These are phyloP conservation scores for Dothideomycetes sp. DNA, from an alignment of 2,329 filamentous ascomycete species.

Conservation along the genomic window DNA sequence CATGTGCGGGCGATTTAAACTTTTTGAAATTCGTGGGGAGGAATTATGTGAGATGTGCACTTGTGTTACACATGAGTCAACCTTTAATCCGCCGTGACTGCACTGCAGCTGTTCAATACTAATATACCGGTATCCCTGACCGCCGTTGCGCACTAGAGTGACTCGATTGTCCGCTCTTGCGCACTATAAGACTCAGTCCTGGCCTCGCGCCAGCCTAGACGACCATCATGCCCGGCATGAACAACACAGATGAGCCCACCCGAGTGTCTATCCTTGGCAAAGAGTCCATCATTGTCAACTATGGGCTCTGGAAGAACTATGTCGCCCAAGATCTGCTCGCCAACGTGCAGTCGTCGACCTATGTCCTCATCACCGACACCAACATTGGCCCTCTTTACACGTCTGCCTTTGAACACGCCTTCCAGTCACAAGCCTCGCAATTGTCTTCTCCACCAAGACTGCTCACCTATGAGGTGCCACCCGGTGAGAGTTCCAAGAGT, in stretches of 20 bases:
- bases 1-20: too few relatives aligned
- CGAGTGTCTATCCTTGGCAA: constrained; percentile 76
- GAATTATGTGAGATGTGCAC: too few relatives aligned
- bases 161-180: background rate
- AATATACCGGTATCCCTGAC: too few relatives aligned
- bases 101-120: too few relatives aligned
- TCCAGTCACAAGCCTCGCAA: constrained; percentile 34
- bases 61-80: too few relatives aligned
- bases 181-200: background rate
- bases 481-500: constrained; percentile 88
- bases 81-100: too few relatives aligned
- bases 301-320: constrained; percentile 77
- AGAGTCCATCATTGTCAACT: constrained; percentile 84
- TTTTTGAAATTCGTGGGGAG: constrained; percentile 3
- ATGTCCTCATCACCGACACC: constrained; percentile 92
- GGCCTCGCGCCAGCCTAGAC: background rate
- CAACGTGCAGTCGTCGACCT: constrained; percentile 74
- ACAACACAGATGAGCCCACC: constrained; percentile 25
- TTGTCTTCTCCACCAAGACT: constrained; percentile 49
- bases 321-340: constrained; percentile 70
- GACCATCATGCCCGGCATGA: background rate
- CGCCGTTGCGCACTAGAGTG: too few relatives aligned
- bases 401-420: constrained; percentile 59
- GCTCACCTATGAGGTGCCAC: constrained; percentile 74
- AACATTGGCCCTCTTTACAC: constrained; percentile 77